Evolutionary conservation across 176 grass and related monocot genomes (phyloP).

Genomic region (Musa itinerans): DNA sequence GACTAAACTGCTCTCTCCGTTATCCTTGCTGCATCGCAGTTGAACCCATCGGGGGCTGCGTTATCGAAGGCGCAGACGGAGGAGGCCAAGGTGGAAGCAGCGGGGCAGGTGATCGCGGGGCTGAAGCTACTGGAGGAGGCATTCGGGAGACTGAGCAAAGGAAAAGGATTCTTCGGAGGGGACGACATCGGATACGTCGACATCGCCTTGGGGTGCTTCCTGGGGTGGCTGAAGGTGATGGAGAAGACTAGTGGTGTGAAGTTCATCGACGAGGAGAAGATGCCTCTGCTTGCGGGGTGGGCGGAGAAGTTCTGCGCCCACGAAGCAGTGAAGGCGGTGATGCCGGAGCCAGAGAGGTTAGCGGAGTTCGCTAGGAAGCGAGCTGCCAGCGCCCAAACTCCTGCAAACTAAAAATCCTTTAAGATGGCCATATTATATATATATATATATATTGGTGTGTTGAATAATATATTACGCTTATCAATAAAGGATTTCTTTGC

Average conservation of each 20-base stretch:
- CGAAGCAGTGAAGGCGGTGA: not conserved
- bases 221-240: not conserved
- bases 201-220: not conserved
- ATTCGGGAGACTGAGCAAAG: conserved; percentile 13
- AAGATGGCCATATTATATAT: too few species aligned
- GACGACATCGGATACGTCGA: not conserved
- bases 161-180: conserved; percentile 14
- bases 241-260: not conserved
- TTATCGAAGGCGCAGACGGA: not conserved
- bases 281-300: not conserved
- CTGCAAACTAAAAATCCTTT: too few species aligned
- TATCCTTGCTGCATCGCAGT: not conserved
- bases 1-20: not conserved
- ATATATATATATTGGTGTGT: too few species aligned
- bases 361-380: not conserved
- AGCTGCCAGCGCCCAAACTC: too few species aligned
- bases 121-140: not conserved
- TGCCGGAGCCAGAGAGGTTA: not conserved
- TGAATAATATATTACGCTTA: too few species aligned
- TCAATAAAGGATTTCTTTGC: too few species aligned
- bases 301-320: not conserved
- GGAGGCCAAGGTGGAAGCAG: not conserved
- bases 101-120: not conserved
- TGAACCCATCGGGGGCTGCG: not conserved
- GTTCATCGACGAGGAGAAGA: not conserved